phyloP scores from a whole-genome alignment of 257 asterid species.

The Solanum virginianum region DNA sequence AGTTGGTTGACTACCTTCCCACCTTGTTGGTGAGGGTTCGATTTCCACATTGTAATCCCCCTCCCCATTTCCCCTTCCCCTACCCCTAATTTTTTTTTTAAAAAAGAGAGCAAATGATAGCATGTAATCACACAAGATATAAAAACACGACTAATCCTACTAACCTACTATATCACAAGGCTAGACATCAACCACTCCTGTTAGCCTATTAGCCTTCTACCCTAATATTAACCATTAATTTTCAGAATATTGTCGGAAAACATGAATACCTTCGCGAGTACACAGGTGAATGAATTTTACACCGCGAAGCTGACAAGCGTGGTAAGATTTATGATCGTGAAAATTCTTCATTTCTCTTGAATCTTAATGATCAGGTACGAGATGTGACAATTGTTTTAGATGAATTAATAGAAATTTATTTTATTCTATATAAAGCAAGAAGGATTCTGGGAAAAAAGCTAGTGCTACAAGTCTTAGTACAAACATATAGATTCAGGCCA shows the following conservation, averaged over 20 bases:
- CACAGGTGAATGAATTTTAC: slow-evolving; percentile 84
- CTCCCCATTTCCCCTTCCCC: too few species aligned
- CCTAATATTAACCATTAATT: neutral
- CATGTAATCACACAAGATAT: too few species aligned
- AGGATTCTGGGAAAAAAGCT: neutral
- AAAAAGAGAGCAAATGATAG: too few species aligned
- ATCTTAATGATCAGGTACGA: slow-evolving; percentile 77
- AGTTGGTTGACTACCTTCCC: too few species aligned
- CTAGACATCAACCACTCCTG: too few species aligned
- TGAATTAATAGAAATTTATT: neutral
- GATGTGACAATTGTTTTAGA: neutral
- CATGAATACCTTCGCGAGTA: slow-evolving; percentile 93
- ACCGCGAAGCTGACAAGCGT: slow-evolving; percentile 97
- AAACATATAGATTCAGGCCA: neutral
- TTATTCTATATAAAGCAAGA: neutral
- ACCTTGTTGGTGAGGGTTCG: too few species aligned
- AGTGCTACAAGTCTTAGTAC: neutral
- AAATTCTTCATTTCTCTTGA: slow-evolving; percentile 81
- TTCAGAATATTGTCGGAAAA: slow-evolving; percentile 30
- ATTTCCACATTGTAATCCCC: too few species aligned
- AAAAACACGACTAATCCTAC: too few species aligned
- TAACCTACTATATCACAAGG: too few species aligned
- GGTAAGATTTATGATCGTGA: slow-evolving; percentile 93
- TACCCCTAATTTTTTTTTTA: too few species aligned
- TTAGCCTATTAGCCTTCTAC: neutral